Percentiles rank a stretch among this genome's conserved stretches.
Conservation (phyloP, 306 rosid genomes). For the Styphnolobium japonicum region DNA sequence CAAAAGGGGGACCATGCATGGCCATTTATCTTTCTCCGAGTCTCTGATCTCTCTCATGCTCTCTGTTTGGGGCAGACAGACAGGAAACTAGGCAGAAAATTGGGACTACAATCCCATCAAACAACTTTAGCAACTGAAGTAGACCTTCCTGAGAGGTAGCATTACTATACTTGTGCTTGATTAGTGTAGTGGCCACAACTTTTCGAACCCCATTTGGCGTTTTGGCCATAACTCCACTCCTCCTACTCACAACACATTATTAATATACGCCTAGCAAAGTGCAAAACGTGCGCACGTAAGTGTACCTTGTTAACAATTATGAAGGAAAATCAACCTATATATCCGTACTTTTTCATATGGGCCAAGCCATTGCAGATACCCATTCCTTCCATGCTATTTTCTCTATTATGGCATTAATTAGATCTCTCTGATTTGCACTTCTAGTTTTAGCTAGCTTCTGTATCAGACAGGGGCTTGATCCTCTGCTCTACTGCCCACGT, state of each 20-base stretch:
- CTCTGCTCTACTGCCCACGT: constrained; percentile 26
- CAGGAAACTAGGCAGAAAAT: constrained; percentile 49
- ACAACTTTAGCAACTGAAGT: constrained; percentile 57
- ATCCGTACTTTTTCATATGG: constrained; percentile 23
- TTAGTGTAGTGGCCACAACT: constrained; percentile 15
- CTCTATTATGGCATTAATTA: constrained; percentile 31
- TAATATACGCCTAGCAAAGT: neutral
- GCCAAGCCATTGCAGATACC: constrained; percentile 12
- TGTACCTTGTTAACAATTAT: constrained; percentile 6
- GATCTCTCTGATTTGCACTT: constrained; percentile 32
- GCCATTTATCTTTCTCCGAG: constrained; percentile 1
- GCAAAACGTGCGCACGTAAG: constrained; percentile 27
- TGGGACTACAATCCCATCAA: constrained; percentile 52
- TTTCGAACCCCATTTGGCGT: constrained; percentile 29
- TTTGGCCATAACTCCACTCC: constrained; percentile 33
- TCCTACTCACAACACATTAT: neutral
- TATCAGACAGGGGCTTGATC: constrained; percentile 12
- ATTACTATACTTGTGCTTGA: constrained; percentile 30
- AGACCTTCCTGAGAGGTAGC: constrained; percentile 46
- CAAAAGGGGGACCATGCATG: constrained; percentile 48
- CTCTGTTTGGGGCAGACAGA: constrained; percentile 50
- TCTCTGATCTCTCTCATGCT: constrained; percentile 20
- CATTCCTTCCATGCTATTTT: constrained; percentile 35
- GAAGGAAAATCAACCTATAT: constrained; percentile 14
- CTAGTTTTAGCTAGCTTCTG: neutral